These are phyloP conservation scores for Gymnopilus dilepis DNA, from an alignment of 768 basidiomycete species.

Conservation along the genomic window DNA sequence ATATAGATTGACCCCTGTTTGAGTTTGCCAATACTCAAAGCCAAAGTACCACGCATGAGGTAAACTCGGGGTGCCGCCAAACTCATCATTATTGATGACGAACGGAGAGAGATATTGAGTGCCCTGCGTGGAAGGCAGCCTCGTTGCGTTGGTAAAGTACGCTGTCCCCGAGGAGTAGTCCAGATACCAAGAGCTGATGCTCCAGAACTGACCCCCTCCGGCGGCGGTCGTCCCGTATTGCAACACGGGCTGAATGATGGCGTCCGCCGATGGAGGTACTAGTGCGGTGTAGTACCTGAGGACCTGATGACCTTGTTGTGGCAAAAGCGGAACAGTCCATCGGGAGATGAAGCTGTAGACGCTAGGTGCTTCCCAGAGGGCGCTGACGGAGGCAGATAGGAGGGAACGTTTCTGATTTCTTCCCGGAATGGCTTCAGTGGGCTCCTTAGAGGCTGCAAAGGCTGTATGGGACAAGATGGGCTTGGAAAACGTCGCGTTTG, in stretches of 20 bases:
- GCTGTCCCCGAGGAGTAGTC: neutral
- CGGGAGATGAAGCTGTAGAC: neutral
- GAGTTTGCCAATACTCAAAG: neutral
- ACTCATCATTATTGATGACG: constrained; percentile 5
- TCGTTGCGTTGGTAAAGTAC: neutral
- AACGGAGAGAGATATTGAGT: neutral
- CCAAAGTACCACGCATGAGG: constrained; percentile 7
- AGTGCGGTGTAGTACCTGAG: neutral
- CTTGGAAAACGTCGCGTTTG: neutral
- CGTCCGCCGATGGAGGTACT: neutral
- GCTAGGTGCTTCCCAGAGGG: neutral
- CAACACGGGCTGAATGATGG: constrained; percentile 1
- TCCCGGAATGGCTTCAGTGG: neutral
- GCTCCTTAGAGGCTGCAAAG: neutral
- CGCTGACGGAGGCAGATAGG: neutral
- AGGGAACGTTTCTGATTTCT: too few species aligned
- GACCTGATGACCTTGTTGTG: constrained; percentile 3
- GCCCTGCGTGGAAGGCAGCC: neutral
- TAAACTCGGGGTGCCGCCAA: neutral
- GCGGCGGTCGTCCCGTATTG: constrained; percentile 5
- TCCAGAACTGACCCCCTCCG: constrained; percentile 8
- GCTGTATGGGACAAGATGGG: neutral
- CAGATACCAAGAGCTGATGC: constrained; percentile 5
- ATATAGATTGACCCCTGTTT: neutral
- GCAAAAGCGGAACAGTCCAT: neutral